Conservation (phyloP, 306 rosid species). For the Prunus persica region Prunus_persica_NCBIv2 NC_034013.1:14493001-14493500, state of each 20-base stretch:
- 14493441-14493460: conserved; percentile 53
- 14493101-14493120: too few species aligned
- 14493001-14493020: too few species aligned
- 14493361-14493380: conserved; percentile 92
- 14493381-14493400: conserved; percentile 96
- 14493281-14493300: conserved; percentile 67
- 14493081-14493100: too few species aligned
- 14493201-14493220: conserved; percentile 12
- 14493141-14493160: neutral
- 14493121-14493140: neutral
- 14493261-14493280: conserved; percentile 59
- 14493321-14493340: conserved; percentile 84
- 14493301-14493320: conserved; percentile 99
- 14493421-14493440: conserved; percentile 68
- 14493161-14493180: neutral
- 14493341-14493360: conserved; percentile 79
- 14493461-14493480: conserved; percentile 69
- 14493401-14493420: conserved; percentile 97
- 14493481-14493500: conserved; percentile 72
- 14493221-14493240: conserved; percentile 19
- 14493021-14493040: too few species aligned
- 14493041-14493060: too few species aligned
- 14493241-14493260: conserved; percentile 21
- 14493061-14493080: too few species aligned
- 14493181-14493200: neutral